These are phyloP conservation scores for Hypoxylon fragiforme DNA, from an alignment of 495 filamentous ascomycete genomes.

Conservation along the genomic window DNA sequence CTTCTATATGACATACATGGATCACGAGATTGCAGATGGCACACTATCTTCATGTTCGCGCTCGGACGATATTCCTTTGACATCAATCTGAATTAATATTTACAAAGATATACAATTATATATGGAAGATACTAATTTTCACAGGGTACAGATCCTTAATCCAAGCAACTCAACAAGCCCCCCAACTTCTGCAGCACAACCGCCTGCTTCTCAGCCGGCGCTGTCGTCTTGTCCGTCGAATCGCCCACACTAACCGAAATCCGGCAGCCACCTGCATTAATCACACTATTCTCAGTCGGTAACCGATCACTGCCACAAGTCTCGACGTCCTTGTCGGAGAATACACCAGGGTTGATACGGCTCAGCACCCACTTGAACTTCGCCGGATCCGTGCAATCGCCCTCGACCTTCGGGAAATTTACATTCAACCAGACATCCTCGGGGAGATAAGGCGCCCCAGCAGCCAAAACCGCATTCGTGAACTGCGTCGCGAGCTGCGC, in stretches of 20 bases:
- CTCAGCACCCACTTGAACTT: slow-evolving; percentile 65
- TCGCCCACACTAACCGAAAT: slow-evolving; percentile 66
- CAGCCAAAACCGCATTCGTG: slow-evolving; percentile 53
- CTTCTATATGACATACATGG: no score
- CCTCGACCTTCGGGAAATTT: slow-evolving; percentile 60
- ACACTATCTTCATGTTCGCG: no score
- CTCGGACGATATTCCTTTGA: no score
- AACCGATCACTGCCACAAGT: slow-evolving; percentile 59
- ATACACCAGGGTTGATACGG: slow-evolving; percentile 56
- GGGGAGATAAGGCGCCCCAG: slow-evolving; percentile 64
- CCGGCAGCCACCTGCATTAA: slow-evolving; percentile 55
- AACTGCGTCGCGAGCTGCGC: slow-evolving; percentile 62
- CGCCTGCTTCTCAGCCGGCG: slow-evolving; percentile 56
- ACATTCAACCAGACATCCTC: slow-evolving; percentile 65
- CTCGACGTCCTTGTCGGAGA: slow-evolving; percentile 57
- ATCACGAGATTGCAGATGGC: no score
- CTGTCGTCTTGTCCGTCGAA: slow-evolving; percentile 60
- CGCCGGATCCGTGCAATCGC: slow-evolving; percentile 47
- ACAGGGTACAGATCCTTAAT: background rate
- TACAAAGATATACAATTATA: no score
- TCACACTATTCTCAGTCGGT: slow-evolving; percentile 59
- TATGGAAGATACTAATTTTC: no score
- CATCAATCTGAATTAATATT: no score
- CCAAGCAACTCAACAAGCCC: slow-evolving; percentile 53
- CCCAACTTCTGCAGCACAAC: slow-evolving; percentile 59